Evolutionary conservation across 192 early-diverging fungal species (phyloP).

Genomic region (Gryganskiella cystojenkinii): DNA sequence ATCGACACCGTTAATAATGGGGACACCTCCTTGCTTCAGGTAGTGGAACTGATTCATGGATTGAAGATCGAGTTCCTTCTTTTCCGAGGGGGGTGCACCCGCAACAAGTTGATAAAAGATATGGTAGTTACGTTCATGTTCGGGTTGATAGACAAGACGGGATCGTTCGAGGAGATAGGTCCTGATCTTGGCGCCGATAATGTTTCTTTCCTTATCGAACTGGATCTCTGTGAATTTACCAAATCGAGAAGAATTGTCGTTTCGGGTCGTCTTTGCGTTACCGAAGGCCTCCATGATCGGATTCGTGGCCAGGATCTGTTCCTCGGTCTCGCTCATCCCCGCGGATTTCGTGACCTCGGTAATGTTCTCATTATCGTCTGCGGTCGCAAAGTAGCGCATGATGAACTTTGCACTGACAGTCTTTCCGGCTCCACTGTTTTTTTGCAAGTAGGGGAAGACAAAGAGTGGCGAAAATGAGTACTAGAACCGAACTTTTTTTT

Average conservation of each 20-base stretch:
- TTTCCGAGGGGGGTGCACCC: constrained; percentile 85
- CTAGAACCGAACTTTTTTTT: too few relatives aligned
- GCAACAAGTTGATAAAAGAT: constrained; percentile 99
- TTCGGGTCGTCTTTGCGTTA: constrained; percentile 99
- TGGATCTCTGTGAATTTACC: constrained; percentile 98
- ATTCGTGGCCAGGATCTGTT: constrained; percentile 93
- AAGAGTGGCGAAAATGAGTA: too few relatives aligned
- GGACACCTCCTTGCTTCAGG: constrained; percentile 86
- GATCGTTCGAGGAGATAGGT: constrained; percentile 98
- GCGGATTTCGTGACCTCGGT: constrained; percentile 54
- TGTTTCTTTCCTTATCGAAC: constrained; percentile 85
- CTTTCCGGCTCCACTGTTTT: constrained; percentile 92
- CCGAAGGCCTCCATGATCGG: constrained; percentile 99
- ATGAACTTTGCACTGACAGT: constrained; percentile 97
- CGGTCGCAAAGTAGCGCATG: constrained; percentile 96
- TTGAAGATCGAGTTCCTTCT: constrained; percentile 80
- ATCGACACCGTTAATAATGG: constrained; percentile 86
- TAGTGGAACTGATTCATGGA: constrained; percentile 86
- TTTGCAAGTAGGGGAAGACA: neutral
- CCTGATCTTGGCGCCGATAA: constrained; percentile 94
- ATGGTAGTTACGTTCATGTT: constrained; percentile 97
- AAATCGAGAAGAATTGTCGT: constrained; percentile 98
- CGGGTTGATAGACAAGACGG: constrained; percentile 93
- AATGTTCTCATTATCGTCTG: constrained; percentile 72
- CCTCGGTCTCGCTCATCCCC: constrained; percentile 79